These are phyloP conservation scores for Trichosporon sp. DNA, from an alignment of 1,284 basidiomycete genomes.

Conservation along the genomic window DNA sequence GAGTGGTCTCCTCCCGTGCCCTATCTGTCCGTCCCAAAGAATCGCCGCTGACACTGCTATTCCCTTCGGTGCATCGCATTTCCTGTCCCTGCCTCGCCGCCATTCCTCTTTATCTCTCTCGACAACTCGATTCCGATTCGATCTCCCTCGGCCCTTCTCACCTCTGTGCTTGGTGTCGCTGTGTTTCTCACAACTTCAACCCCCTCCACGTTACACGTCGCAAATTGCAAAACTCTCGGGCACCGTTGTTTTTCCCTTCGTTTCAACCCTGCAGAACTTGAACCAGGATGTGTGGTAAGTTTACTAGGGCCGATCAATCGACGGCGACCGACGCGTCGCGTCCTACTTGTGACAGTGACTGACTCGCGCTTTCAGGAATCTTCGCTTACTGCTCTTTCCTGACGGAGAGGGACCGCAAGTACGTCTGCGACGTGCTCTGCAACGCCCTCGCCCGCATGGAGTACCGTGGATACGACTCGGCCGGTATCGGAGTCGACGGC, in stretches of 20 bases:
- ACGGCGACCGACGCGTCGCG: not conserved
- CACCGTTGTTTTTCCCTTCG: not conserved
- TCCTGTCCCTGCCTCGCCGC: not conserved
- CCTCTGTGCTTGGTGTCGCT: not conserved
- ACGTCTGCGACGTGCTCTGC: slow-evolving; percentile 87
- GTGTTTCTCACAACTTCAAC: not conserved
- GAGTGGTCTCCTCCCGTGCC: not conserved
- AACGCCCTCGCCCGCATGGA: slow-evolving; percentile 93
- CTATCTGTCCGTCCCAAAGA: not conserved
- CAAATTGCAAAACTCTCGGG: not conserved
- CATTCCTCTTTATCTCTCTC: slow-evolving; percentile 5
- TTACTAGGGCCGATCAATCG: not conserved
- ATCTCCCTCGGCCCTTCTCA: not conserved
- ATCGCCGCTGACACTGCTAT: slow-evolving; percentile 9
- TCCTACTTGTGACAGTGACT: too few relatives aligned
- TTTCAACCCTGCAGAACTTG: slow-evolving; percentile 12
- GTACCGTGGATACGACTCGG: slow-evolving; percentile 98
- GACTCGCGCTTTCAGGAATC: slow-evolving; percentile 65
- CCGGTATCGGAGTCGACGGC: slow-evolving; percentile 88
- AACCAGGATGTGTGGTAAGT: slow-evolving; percentile 35
- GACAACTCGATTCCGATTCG: not conserved
- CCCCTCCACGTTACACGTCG: slow-evolving; percentile 14
- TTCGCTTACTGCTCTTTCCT: slow-evolving; percentile 93
- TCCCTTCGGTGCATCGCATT: slow-evolving; percentile 1
- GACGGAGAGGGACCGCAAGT: slow-evolving; percentile 91